Percentiles rank a stretch among this genome's conserved stretches.
phyloP scores from a whole-genome alignment of 2,329 filamentous ascomycete genomes.

The Paecilomyces formosus region DNA sequence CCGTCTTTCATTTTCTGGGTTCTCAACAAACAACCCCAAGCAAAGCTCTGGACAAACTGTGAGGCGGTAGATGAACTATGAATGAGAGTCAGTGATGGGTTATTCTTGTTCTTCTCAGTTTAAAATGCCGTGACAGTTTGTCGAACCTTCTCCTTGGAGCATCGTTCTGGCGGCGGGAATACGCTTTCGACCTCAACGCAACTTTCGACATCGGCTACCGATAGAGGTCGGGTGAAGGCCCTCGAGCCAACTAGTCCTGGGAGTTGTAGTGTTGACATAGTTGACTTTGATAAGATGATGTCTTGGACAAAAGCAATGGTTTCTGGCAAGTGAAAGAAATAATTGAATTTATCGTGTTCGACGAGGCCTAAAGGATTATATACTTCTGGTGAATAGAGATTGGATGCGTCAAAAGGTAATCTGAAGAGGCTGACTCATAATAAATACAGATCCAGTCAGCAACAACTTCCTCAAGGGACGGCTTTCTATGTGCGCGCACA shows the following conservation, averaged over 20 bases:
- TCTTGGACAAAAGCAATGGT: too few relatives aligned
- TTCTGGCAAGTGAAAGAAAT: too few relatives aligned
- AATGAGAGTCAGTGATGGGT: background rate
- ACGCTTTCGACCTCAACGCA: background rate
- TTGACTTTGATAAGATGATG: constrained; percentile 8
- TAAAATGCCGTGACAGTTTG: too few relatives aligned
- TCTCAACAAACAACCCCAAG: background rate
- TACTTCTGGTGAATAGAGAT: too few relatives aligned
- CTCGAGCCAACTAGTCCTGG: background rate
- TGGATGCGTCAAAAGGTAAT: too few relatives aligned
- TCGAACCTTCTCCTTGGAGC: background rate
- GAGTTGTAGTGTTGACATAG: constrained; percentile 14
- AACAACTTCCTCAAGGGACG: too few relatives aligned
- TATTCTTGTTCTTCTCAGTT: background rate
- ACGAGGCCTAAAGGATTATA: too few relatives aligned
- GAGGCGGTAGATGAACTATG: background rate
- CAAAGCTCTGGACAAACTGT: background rate
- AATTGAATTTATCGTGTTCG: too few relatives aligned
- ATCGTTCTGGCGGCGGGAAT: background rate
- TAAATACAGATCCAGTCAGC: too few relatives aligned
- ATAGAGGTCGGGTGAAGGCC: background rate
- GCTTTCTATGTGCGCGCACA: too few relatives aligned
- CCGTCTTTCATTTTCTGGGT: background rate
- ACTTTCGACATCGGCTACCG: background rate
- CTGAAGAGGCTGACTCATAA: too few relatives aligned